phyloP scores from a whole-genome alignment of 2,329 filamentous ascomycete genomes.

The Furcasterigmium sp. region DNA sequence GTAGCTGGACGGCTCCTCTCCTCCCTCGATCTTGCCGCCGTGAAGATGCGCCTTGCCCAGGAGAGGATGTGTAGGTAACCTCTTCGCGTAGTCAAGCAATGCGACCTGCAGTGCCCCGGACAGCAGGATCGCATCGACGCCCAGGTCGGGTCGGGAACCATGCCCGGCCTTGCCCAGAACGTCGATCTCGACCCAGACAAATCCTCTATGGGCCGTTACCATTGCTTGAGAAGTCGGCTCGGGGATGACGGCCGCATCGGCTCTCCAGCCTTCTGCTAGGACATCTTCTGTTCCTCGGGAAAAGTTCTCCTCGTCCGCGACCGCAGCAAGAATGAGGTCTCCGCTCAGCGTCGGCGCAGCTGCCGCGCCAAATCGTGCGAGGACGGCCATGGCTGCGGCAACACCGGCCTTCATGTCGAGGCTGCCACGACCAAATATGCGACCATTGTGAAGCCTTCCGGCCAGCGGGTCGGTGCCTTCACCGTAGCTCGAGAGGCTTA shows the following conservation, averaged over 20 bases:
- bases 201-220: constrained; percentile 43
- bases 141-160: constrained; percentile 35
- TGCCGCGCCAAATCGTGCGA: constrained; percentile 17
- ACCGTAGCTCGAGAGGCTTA: constrained; percentile 38
- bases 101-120: constrained; percentile 40
- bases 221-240: constrained; percentile 41
- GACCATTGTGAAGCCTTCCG: constrained; percentile 27
- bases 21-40: constrained; percentile 41
- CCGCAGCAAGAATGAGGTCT: constrained; percentile 46
- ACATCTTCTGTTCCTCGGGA: constrained; percentile 47
- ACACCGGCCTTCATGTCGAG: constrained; percentile 49
- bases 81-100: constrained; percentile 34
- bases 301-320: constrained; percentile 47
- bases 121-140: constrained; percentile 43
- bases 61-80: constrained; percentile 24
- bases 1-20: constrained; percentile 47
- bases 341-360: constrained; percentile 34
- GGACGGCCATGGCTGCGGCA: constrained; percentile 37
- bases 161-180: constrained; percentile 35
- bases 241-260: constrained; percentile 44
- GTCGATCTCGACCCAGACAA: constrained; percentile 37
- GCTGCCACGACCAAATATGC: constrained; percentile 38
- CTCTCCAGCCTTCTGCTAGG: constrained; percentile 44
- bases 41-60: constrained; percentile 38
- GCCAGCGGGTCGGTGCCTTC: constrained; percentile 34